A percentile compares a stretch with the other conserved stretches of the same genome.
Evolutionary conservation across 2,329 filamentous ascomycete genomes (phyloP).

Genomic region (Paecilomyces niveus): DNA sequence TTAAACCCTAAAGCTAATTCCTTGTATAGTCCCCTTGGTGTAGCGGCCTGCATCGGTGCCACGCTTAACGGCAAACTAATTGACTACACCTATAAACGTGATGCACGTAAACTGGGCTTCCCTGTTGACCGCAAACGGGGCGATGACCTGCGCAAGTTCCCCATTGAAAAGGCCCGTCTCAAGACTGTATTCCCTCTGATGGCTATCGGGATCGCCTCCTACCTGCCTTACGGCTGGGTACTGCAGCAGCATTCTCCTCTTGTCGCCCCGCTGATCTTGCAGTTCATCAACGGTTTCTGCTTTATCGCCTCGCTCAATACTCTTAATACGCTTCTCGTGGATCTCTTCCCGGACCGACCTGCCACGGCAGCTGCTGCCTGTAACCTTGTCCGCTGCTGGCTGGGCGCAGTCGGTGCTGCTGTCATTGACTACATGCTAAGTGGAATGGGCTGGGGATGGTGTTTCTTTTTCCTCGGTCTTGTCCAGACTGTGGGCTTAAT

Average conservation of each 20-base stretch:
- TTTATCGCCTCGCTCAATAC: slow-evolving; percentile 30
- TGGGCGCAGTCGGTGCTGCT: slow-evolving; percentile 28
- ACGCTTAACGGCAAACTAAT: slow-evolving; percentile 48
- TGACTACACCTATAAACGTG: slow-evolving; percentile 66
- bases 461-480: slow-evolving; percentile 29
- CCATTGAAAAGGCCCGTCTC: slow-evolving; percentile 39
- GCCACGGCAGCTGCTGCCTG: slow-evolving; percentile 29
- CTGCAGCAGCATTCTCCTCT: slow-evolving; percentile 24
- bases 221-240: slow-evolving; percentile 33
- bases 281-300: slow-evolving; percentile 26
- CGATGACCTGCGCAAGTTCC: slow-evolving; percentile 45
- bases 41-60: slow-evolving; percentile 7
- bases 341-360: slow-evolving; percentile 27
- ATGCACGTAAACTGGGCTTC: slow-evolving; percentile 55
- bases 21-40: slow-evolving; percentile 20
- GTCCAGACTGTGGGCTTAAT: slow-evolving; percentile 27
- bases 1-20: not conserved
- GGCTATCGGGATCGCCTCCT: slow-evolving; percentile 14
- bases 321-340: slow-evolving; percentile 39
- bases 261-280: slow-evolving; percentile 24
- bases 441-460: slow-evolving; percentile 30
- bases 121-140: slow-evolving; percentile 52
- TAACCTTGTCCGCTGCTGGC: slow-evolving; percentile 28
- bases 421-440: slow-evolving; percentile 27
- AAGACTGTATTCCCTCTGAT: slow-evolving; percentile 25